phyloP scores from a whole-genome alignment of 139 green algal species.

The Tetraselmis chui region DNA sequence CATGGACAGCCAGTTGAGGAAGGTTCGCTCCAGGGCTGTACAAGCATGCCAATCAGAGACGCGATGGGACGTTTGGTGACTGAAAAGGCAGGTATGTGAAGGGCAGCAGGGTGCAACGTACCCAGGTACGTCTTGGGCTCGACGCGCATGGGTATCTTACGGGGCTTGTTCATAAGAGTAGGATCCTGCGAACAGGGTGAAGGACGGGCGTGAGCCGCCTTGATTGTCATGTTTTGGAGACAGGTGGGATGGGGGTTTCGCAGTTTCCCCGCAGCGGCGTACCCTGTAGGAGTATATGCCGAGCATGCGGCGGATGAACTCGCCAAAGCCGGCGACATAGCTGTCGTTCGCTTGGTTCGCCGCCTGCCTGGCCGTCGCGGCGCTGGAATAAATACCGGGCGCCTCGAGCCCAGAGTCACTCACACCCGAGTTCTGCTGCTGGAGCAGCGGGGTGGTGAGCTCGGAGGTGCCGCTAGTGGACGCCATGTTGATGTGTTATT shows the following conservation, averaged over 20 bases:
- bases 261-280: too few species aligned
- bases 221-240: too few species aligned
- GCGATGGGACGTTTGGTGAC: background rate
- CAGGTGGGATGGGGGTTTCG: too few species aligned
- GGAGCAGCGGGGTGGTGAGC: background rate
- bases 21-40: constrained; percentile 81
- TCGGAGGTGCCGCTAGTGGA: background rate
- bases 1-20: constrained; percentile 80
- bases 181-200: background rate
- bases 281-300: background rate
- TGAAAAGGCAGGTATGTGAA: background rate
- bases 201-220: too few species aligned
- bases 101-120: constrained; percentile 14
- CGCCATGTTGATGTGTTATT: background rate
- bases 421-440: background rate
- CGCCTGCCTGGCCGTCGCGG: background rate
- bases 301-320: background rate
- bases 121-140: constrained; percentile 89
- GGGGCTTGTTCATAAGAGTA: background rate
- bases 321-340: background rate
- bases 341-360: background rate
- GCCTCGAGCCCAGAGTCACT: background rate
- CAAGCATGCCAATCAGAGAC: background rate
- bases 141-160: constrained; percentile 71
- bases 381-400: background rate